Evolutionary conservation across 495 filamentous ascomycete genomes (phyloP), one percentile per base, ranked within the genome.

Genomic region (Lasiosphaeria ovina): DNA sequence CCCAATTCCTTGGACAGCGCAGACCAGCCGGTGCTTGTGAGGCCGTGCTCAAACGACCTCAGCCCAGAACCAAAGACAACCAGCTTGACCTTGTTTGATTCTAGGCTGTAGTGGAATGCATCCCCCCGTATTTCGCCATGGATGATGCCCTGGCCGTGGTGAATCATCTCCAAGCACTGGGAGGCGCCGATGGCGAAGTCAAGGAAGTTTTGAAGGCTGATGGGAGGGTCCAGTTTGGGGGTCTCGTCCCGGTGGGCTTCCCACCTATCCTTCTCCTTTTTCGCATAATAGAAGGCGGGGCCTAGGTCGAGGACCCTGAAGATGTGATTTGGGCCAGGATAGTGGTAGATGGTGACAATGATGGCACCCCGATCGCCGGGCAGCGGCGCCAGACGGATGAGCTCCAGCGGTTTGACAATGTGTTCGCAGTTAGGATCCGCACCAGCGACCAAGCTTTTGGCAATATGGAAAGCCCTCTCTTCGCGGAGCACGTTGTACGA

Each of bases 71-170:
- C 92, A 66, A 92, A 90, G 51, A 90, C 91, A 52, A 89, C 83
- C 49, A 97, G 77, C 71, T 87, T 92, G 55, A 96, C 91, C 36
- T 77, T 69, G 31, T 85, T 83, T 7, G 79, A 81, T 50, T 90
- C 83, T 6, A 78, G 67, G 66, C 87, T 85, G 74, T 88, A 93
- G 66, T 95, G 90, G 69, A 96, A 97, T 0, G 92, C 89, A 74
- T 97, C 92, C 0, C 84, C 88, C 31, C 92, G 82, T 45, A 97
- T 84, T 71, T 97, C 92, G 53, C 92, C 92, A 67, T 97, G 92
- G 1, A 96, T 85, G 16, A 91, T 85, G 48, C 87, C 85, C 44
- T 91, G 81, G 2, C 89, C 87, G 74, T 96, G 89, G 65, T 97
- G 92, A 12, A 97, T 67, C 34, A 94, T 86, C 70, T 97, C 92